phyloP scores from a whole-genome alignment of 2,329 filamentous ascomycete species.

The Calonectria henricotiae region DNA sequence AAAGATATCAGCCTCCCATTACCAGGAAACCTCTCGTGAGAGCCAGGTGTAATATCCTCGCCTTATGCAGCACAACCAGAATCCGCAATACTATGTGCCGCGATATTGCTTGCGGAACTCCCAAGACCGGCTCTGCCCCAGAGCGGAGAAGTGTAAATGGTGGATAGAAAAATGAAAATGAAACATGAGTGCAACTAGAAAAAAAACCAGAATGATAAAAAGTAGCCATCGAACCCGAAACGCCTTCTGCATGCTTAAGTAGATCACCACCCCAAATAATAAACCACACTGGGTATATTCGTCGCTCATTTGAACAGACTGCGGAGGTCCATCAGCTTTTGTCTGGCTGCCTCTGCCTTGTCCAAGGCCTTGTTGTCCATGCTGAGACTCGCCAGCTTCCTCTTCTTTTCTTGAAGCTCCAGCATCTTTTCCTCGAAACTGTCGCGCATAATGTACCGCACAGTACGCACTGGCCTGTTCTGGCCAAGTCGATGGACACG shows the following conservation, averaged over 20 bases:
- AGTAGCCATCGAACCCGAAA: conserved; percentile 42
- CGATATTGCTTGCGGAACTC: conserved; percentile 43
- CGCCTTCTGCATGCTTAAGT: conserved; percentile 44
- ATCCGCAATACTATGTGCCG: conserved; percentile 42
- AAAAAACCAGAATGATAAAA: conserved; percentile 51
- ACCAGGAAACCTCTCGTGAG: conserved; percentile 53
- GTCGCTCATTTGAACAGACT: conserved; percentile 70
- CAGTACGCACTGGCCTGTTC: conserved; percentile 88
- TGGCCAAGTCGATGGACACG: conserved; percentile 94
- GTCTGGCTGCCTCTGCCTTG: conserved; percentile 71
- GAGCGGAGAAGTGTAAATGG: conserved; percentile 33
- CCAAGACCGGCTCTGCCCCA: conserved; percentile 23
- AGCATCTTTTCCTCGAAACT: conserved; percentile 98
- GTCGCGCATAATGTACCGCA: conserved; percentile 89
- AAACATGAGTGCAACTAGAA: conserved; percentile 29
- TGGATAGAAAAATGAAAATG: conserved; percentile 54
- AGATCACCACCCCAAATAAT: conserved; percentile 39
- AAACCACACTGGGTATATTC: conserved; percentile 36
- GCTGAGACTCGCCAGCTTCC: conserved; percentile 88
- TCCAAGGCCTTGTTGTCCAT: conserved; percentile 77
- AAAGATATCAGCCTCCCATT: conserved; percentile 31
- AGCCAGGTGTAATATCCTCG: conserved; percentile 48
- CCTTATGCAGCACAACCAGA: conserved; percentile 40
- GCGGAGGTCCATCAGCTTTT: conserved; percentile 73
- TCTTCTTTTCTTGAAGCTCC: conserved; percentile 92